Evolutionary conservation across 768 basidiomycete genomes (phyloP).

Genomic region (Phylloporus rhodoxanthus): DNA sequence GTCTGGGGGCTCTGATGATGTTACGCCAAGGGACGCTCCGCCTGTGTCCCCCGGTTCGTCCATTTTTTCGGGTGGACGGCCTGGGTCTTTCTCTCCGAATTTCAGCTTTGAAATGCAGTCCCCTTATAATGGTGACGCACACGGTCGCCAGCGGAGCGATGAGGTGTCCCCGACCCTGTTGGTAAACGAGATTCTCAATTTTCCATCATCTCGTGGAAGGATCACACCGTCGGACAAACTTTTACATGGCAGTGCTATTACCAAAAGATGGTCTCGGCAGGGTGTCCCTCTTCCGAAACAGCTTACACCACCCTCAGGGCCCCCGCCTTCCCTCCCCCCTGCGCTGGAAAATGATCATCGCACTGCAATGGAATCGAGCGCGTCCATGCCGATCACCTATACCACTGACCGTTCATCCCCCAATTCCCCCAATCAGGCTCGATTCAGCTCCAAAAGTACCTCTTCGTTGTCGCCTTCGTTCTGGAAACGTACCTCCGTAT

Average conservation of each 20-base stretch:
- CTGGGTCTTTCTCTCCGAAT: slow-evolving; percentile 3
- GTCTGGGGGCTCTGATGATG: slow-evolving; percentile 6
- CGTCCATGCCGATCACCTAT: slow-evolving; percentile 29
- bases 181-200: neutral
- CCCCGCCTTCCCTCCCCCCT: slow-evolving; percentile 45
- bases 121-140: neutral
- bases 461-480: slow-evolving; percentile 45
- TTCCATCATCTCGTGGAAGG: neutral
- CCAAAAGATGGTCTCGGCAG: slow-evolving; percentile 53
- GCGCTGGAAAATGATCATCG: slow-evolving; percentile 20
- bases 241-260: slow-evolving; percentile 17
- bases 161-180: neutral
- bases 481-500: slow-evolving; percentile 48
- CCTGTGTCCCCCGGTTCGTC: slow-evolving; percentile 5
- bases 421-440: slow-evolving; percentile 23
- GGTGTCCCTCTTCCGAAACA: slow-evolving; percentile 43
- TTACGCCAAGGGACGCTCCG: slow-evolving; percentile 8
- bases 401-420: slow-evolving; percentile 34
- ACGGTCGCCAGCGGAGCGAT: slow-evolving; percentile 3
- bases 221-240: slow-evolving; percentile 27
- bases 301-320: slow-evolving; percentile 53
- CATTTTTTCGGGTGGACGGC: slow-evolving; percentile 1
- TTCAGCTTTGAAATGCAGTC: neutral
- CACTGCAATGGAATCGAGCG: slow-evolving; percentile 19
- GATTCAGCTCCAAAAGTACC: slow-evolving; percentile 38